Base-by-base conservation (phyloP, 2,329 filamentous ascomycete genomes). In the Monilinia vaccinii-corymbosi region DNA sequence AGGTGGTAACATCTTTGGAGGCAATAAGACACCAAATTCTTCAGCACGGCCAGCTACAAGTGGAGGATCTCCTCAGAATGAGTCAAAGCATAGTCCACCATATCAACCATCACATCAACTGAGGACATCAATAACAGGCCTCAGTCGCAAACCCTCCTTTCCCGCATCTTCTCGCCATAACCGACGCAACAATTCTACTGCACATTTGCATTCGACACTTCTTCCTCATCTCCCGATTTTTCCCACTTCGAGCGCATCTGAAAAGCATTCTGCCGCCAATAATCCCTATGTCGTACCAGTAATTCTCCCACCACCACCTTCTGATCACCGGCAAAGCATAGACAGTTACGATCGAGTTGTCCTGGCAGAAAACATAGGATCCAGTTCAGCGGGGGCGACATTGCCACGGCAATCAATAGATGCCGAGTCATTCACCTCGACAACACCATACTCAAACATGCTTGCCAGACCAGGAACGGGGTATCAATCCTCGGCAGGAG, bases 91-190 rank as follows among this genome's bases (percentile, higher is more conserved):
- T 23, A 61, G 60, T 40, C 60, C 57, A 18, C 46, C 48, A 8
- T 38, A 51, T 34, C 57, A 46, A 47, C 48, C 34, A n/a, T 36
- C 38, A 32, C 51, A 60, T 47, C 58, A 62, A 8, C 58, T 59
- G 36, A 63, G 55, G 13, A 62, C 71, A 76, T 80, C 70, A 21
- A 21, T 58, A 78, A 79, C 52, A 78, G 79, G 66, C 71, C 80
- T 82, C 68, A 74, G 76, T 60, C 81, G 80, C 66, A 82, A 81
- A 68, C 64, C 79, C 10, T 82, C 81, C 47, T 76, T 82, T 62
- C 77, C 66, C 42, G 34, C 34, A 14, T 36, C 34, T 3, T 61
- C 62, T 16, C 68, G 73, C 61, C 74, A 75, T 53, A 74, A 53
- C 47, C 57, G 75, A 52, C 73, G 78, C 45, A 76, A 75, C 60